A percentile compares a stretch with the other conserved stretches of the same genome.
phyloP scores from a whole-genome alignment of 805 yeast genomes.

The Sugiyamaella americana region DNA sequence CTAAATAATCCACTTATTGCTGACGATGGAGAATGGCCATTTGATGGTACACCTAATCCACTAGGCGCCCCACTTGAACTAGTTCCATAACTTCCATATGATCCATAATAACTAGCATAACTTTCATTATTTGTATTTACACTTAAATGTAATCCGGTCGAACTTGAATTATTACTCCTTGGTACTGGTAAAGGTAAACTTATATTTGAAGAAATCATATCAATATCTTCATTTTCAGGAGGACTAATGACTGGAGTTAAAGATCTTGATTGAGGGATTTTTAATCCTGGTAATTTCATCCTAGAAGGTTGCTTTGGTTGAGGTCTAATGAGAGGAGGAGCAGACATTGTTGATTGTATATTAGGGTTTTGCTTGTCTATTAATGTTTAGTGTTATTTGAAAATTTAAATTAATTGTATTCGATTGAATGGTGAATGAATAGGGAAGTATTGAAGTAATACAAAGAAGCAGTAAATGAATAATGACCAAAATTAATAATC shows the following conservation, averaged over 20 bases:
- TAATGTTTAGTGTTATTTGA: no score
- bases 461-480: no score
- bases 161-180: background rate
- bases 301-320: slow-evolving; percentile 13
- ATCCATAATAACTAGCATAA: background rate
- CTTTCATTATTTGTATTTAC: background rate
- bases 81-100: background rate
- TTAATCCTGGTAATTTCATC: slow-evolving; percentile 23
- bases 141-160: slow-evolving; percentile 1
- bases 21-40: slow-evolving; percentile 12
- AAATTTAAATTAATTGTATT: no score
- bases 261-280: slow-evolving; percentile 18
- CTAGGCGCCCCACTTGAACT: slow-evolving; percentile 1
- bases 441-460: no score
- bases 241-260: slow-evolving; percentile 8
- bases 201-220: background rate
- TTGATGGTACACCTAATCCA: background rate
- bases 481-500: no score
- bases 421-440: no score
- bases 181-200: background rate
- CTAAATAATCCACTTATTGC: slow-evolving; percentile 18
- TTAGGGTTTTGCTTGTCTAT: no score
- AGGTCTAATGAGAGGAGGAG: slow-evolving; percentile 18
- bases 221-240: slow-evolving; percentile 2
- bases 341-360: slow-evolving; percentile 14